Evolutionary conservation across 2,329 filamentous ascomycete genomes (phyloP).

Genomic region (Fusarium avenaceum): DNA sequence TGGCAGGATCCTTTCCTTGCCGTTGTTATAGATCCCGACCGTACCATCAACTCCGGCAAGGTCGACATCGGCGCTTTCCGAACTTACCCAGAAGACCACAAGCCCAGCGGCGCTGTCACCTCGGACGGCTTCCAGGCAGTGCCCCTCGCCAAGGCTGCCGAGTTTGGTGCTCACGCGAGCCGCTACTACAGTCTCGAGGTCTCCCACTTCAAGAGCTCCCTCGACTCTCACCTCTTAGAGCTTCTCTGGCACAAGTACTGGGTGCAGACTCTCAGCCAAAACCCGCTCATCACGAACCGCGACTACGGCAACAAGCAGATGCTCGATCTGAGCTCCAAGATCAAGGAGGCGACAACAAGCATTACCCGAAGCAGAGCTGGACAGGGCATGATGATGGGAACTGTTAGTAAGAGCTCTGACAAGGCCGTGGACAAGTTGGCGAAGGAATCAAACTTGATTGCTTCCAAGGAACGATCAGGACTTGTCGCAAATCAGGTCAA

Average conservation of each 20-base stretch:
- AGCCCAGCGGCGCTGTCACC: constrained; percentile 55
- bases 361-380: constrained; percentile 48
- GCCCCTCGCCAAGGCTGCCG: constrained; percentile 91
- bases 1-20: constrained; percentile 93
- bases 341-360: constrained; percentile 70
- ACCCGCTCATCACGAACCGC: constrained; percentile 89
- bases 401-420: constrained; percentile 52
- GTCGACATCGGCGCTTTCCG: constrained; percentile 98
- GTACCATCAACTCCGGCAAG: constrained; percentile 93
- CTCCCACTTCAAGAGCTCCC: constrained; percentile 92
- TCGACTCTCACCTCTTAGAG: constrained; percentile 88
- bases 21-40: constrained; percentile 95
- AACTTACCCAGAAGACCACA: constrained; percentile 85
- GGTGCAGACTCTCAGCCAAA: constrained; percentile 95
- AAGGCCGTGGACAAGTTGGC: constrained; percentile 70
- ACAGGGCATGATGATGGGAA: constrained; percentile 47
- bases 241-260: constrained; percentile 99
- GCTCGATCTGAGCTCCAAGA: constrained; percentile 86
- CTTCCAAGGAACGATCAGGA: constrained; percentile 72
- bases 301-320: constrained; percentile 96
- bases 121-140: constrained; percentile 79
- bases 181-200: constrained; percentile 94
- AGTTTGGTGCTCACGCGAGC: constrained; percentile 92
- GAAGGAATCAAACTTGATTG: constrained; percentile 72
- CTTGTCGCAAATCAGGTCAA: constrained; percentile 74